Conservation (phyloP, 306 rosid species). For the Cicer bijugum region DNA sequence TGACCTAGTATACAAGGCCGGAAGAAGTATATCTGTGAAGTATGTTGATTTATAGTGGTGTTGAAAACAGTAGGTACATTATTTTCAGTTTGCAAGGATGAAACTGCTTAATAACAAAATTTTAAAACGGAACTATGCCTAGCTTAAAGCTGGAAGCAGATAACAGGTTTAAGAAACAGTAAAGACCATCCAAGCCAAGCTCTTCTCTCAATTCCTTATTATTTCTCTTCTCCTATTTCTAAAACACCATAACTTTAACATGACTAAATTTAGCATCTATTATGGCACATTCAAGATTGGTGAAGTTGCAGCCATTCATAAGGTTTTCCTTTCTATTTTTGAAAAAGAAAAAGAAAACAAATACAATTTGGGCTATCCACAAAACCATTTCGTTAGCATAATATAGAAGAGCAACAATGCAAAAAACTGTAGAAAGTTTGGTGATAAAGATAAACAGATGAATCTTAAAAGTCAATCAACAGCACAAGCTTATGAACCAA, state of each 20-base stretch:
- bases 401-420: background rate
- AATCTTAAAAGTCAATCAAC: background rate
- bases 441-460: background rate
- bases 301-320: background rate
- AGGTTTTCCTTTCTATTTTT: background rate
- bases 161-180: background rate
- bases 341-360: background rate
- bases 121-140: background rate
- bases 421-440: slow-evolving; percentile 17
- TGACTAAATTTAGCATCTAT: background rate
- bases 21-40: too few relatives aligned
- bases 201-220: background rate
- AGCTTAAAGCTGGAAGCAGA: background rate
- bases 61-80: background rate
- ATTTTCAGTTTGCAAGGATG: background rate
- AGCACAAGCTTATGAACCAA: background rate
- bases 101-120: background rate
- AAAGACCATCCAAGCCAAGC: background rate
- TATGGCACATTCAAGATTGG: background rate
- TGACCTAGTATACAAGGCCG: too few relatives aligned
- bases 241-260: background rate
- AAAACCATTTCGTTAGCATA: background rate
- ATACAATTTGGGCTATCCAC: background rate
- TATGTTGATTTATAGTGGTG: too few relatives aligned
- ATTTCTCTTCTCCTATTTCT: slow-evolving; percentile 1